phyloP scores from a whole-genome alignment of 768 basidiomycete genomes.

The Auricularia sp. region DNA sequence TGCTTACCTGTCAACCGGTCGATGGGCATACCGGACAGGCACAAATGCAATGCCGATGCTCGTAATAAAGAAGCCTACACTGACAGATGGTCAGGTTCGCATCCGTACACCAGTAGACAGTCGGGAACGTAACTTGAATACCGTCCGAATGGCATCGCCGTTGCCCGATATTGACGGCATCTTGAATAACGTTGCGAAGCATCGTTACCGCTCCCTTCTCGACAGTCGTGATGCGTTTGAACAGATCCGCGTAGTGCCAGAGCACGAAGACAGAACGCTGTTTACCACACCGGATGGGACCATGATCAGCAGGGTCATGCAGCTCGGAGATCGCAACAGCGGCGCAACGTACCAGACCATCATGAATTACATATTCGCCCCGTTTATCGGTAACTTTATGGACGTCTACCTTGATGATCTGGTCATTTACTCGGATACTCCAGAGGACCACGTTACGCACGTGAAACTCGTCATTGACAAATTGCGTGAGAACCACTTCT shows the following conservation, averaged over 20 bases:
- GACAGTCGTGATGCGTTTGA: conserved; percentile 26
- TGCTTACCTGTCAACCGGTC: conserved; percentile 20
- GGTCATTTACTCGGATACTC: conserved; percentile 22
- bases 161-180: conserved; percentile 23
- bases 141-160: conserved; percentile 17
- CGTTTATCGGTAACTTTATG: conserved; percentile 23
- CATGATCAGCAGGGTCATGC: conserved; percentile 33
- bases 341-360: conserved; percentile 33
- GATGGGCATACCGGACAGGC: conserved; percentile 21
- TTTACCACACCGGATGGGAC: conserved; percentile 33
- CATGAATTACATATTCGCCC: conserved; percentile 32
- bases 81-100: conserved; percentile 10
- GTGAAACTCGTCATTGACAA: conserved; percentile 25
- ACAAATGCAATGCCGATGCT: conserved; percentile 26
- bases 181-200: conserved; percentile 13
- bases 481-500: conserved; percentile 24
- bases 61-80: conserved; percentile 20
- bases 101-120: conserved; percentile 20
- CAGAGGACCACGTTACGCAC: conserved; percentile 22
- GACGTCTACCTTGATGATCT: conserved; percentile 29
- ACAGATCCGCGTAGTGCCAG: conserved; percentile 19
- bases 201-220: conserved; percentile 15
- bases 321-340: conserved; percentile 24
- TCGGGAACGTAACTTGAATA: conserved; percentile 24
- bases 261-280: conserved; percentile 12